A percentile compares a stretch with the other conserved stretches of the same genome.
phyloP scores from a whole-genome alignment of 176 grass and related monocot genomes.

The Themeda triandra region DNA sequence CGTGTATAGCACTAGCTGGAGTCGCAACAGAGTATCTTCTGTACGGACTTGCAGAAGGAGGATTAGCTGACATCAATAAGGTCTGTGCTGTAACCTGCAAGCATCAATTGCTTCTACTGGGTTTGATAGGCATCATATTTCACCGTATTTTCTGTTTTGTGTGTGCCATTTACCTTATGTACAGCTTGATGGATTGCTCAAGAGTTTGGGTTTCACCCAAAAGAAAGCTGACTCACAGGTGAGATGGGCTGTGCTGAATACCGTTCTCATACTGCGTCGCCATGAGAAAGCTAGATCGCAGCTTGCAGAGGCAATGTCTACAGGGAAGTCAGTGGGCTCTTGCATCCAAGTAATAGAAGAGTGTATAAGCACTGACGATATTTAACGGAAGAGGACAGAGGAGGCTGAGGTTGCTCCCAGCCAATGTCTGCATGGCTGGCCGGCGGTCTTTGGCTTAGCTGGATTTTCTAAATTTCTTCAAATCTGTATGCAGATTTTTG shows the following conservation, averaged over 20 bases:
- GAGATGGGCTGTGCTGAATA: conserved; percentile 52
- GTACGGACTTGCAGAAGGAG: conserved; percentile 76
- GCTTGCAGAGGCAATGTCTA: conserved; percentile 43
- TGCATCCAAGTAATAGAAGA: conserved; percentile 46
- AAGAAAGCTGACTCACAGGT: conserved; percentile 55
- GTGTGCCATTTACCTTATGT: background rate
- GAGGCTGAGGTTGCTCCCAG: too few species aligned
- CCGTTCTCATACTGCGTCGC: conserved; percentile 28
- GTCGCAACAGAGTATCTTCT: conserved; percentile 75
- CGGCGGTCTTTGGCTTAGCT: too few species aligned
- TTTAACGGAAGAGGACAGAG: too few species aligned
- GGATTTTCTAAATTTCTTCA: too few species aligned
- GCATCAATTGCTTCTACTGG: background rate
- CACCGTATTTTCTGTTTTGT: background rate
- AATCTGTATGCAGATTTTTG: too few species aligned
- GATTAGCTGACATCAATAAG: conserved; percentile 62
- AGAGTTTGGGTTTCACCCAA: conserved; percentile 37
- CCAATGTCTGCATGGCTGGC: too few species aligned
- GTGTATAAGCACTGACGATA: conserved; percentile 33
- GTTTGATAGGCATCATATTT: background rate
- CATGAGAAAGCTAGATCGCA: conserved; percentile 44
- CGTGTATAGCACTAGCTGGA: conserved; percentile 77
- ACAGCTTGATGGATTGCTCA: conserved; percentile 44
- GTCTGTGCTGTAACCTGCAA: conserved; percentile 7
- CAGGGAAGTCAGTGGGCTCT: conserved; percentile 34